These are phyloP conservation scores for Mycena sanguinolenta DNA, from an alignment of 768 basidiomycete species.

Conservation along the genomic window DNA sequence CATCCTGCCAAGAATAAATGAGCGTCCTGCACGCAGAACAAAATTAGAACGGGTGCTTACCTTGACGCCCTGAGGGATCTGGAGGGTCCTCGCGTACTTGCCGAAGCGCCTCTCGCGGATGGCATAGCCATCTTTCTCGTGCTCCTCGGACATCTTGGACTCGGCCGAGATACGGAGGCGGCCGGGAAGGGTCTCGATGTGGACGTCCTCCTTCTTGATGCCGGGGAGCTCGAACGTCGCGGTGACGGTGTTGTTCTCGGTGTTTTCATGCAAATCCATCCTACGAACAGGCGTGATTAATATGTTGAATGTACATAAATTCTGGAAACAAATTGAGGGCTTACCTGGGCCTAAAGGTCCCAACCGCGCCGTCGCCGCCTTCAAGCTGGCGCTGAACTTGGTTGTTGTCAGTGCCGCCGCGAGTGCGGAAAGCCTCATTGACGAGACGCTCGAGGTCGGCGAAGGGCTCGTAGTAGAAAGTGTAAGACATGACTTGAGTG, in stretches of 20 bases:
- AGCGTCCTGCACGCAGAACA: conserved; percentile 36
- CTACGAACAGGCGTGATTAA: conserved; percentile 48
- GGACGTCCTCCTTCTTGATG: conserved; percentile 61
- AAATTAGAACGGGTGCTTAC: conserved; percentile 48
- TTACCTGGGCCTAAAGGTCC: conserved; percentile 50
- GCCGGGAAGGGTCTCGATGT: conserved; percentile 65
- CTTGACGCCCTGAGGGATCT: conserved; percentile 66
- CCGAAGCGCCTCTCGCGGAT: conserved; percentile 66
- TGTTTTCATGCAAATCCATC: conserved; percentile 69
- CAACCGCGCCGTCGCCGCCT: conserved; percentile 36
- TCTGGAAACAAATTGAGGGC: too few relatives aligned
- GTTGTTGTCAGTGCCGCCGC: conserved; percentile 23
- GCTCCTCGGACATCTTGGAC: conserved; percentile 47
- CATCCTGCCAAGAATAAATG: conserved; percentile 40
- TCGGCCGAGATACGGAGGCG: conserved; percentile 67
- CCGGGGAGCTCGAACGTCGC: conserved; percentile 74
- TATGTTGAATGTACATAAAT: too few relatives aligned
- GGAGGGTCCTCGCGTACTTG: conserved; percentile 58
- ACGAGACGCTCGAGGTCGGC: conserved; percentile 58
- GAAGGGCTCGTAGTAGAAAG: conserved; percentile 52
- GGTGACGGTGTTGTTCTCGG: conserved; percentile 60
- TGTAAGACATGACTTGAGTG: conserved; percentile 21
- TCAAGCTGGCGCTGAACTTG: conserved; percentile 13
- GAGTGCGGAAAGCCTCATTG: conserved; percentile 45
- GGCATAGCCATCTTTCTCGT: conserved; percentile 53